These are phyloP conservation scores for Leptographium lundbergii DNA, from an alignment of 2,329 filamentous ascomycete genomes.

Conservation along the genomic window DNA sequence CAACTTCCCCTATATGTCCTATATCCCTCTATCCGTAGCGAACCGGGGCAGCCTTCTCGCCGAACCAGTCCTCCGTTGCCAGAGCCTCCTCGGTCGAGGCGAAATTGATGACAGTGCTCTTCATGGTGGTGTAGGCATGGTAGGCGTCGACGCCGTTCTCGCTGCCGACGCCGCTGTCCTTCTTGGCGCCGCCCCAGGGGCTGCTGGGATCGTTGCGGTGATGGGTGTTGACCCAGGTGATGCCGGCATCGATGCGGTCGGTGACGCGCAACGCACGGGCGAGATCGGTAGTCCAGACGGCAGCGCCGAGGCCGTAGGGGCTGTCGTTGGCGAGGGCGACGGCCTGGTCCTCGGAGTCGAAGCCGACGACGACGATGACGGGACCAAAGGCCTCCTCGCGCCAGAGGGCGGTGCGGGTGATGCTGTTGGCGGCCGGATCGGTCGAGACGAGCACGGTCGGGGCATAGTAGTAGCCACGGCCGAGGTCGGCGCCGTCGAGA, in stretches of 20 bases:
- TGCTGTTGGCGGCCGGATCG: conserved; percentile 20
- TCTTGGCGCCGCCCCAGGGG: conserved; percentile 54
- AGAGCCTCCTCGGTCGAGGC: conserved; percentile 39
- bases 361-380: conserved; percentile 62
- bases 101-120: conserved; percentile 60
- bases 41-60: conserved; percentile 41
- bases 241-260: conserved; percentile 56
- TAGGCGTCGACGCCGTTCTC: conserved; percentile 60
- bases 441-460: conserved; percentile 57
- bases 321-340: conserved; percentile 60
- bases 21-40: conserved; percentile 39
- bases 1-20: not conserved
- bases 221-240: conserved; percentile 47
- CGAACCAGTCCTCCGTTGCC: conserved; percentile 54
- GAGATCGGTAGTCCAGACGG: conserved; percentile 63
- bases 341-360: conserved; percentile 60
- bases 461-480: conserved; percentile 60
- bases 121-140: conserved; percentile 44
- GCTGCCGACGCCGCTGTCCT: conserved; percentile 53
- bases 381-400: conserved; percentile 76
- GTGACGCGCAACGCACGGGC: conserved; percentile 62
- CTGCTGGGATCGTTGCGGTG: conserved; percentile 61
- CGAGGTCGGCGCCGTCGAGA: conserved; percentile 38
- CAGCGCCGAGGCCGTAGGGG: conserved; percentile 65
- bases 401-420: conserved; percentile 62